These are phyloP conservation scores for Pilaira anomala DNA, from an alignment of 192 early-diverging fungal species.

Conservation along the genomic window DNA sequence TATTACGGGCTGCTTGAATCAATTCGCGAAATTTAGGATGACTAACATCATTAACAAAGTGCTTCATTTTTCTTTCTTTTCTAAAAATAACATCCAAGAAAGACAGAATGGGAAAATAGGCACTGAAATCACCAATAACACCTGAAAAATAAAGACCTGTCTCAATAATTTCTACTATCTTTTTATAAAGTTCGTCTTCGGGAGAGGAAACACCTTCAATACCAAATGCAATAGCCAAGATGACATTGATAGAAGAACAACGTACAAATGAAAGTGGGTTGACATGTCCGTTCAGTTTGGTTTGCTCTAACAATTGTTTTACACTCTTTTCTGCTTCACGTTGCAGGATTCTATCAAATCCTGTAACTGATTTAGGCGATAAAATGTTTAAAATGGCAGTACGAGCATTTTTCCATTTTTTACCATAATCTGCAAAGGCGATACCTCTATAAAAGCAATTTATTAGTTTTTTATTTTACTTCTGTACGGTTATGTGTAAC, in stretches of 20 bases:
- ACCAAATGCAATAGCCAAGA: background rate
- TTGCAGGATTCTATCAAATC: background rate
- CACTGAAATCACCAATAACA: background rate
- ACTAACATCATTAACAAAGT: background rate
- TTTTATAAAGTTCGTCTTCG: background rate
- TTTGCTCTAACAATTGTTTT: background rate
- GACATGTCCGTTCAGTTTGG: background rate
- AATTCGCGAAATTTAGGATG: background rate
- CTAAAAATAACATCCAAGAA: background rate
- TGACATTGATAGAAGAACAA: background rate
- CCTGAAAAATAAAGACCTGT: background rate
- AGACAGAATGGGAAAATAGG: background rate
- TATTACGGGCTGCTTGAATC: background rate
- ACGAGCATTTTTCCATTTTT: slow-evolving; percentile 9
- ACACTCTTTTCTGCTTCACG: background rate
- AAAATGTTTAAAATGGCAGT: slow-evolving; percentile 1
- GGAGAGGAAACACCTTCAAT: background rate
- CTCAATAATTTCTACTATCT: background rate
- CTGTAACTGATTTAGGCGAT: background rate
- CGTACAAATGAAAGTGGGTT: background rate
- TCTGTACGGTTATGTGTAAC: background rate
- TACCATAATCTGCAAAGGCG: background rate
- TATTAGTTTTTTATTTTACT: background rate
- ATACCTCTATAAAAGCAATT: slow-evolving; percentile 14
- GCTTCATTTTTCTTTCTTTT: background rate